Conservation (phyloP, 2,329 filamentous ascomycete genomes). For the Simplicillium sp. region DNA sequence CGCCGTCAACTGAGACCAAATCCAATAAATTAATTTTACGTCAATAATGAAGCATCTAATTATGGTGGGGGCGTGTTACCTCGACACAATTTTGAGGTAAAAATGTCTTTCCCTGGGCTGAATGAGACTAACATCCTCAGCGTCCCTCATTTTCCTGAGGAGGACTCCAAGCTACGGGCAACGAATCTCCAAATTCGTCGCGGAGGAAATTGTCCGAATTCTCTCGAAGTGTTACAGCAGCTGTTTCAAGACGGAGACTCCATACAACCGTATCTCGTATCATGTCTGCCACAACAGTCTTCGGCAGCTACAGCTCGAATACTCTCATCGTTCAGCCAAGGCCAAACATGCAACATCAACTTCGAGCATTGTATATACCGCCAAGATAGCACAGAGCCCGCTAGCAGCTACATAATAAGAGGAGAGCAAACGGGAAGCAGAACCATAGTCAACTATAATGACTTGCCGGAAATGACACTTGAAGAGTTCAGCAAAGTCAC, state of each 20-base stretch:
- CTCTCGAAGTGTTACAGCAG: conserved; percentile 60
- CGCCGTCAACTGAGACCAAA: no score
- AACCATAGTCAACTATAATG: conserved; percentile 63
- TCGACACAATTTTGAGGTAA: conserved; percentile 61
- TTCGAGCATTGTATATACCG: conserved; percentile 52
- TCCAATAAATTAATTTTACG: not conserved
- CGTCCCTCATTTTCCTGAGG: conserved; percentile 55
- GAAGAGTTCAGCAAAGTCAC: conserved; percentile 46
- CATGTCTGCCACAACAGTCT: conserved; percentile 41
- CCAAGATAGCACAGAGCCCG: conserved; percentile 40
- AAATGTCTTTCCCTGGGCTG: conserved; percentile 14
- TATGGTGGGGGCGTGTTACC: conserved; percentile 58
- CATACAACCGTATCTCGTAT: conserved; percentile 33
- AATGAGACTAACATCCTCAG: conserved; percentile 24
- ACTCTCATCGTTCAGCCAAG: conserved; percentile 39
- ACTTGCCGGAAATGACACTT: conserved; percentile 56
- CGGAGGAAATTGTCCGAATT: conserved; percentile 66
- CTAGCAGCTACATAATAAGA: conserved; percentile 61
- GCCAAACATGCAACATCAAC: conserved; percentile 25
- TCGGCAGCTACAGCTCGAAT: conserved; percentile 45
- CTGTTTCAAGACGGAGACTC: conserved; percentile 28
- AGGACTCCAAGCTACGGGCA: conserved; percentile 66
- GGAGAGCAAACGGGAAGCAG: conserved; percentile 49
- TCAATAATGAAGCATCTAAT: conserved; percentile 45
- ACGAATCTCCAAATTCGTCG: conserved; percentile 47